A percentile compares a stretch with the other conserved stretches of the same genome.
phyloP scores from a whole-genome alignment of 2,329 filamentous ascomycete genomes.

The Aspergillus puulaauensis region DNA sequence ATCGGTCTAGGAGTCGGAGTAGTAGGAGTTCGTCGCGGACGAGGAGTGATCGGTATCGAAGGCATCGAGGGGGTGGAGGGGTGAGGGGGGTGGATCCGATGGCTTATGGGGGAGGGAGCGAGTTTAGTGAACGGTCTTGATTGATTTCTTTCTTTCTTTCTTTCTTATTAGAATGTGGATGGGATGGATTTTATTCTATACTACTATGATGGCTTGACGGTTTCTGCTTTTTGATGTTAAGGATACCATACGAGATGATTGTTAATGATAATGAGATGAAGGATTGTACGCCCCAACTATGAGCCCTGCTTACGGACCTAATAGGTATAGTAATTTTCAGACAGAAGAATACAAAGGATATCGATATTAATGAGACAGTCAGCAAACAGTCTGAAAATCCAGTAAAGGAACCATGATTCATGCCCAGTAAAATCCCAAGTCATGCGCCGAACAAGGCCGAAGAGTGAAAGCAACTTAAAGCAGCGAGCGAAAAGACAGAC shows the following conservation, averaged over 20 bases:
- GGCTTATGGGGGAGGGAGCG: conserved; percentile 36
- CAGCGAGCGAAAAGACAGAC: background rate
- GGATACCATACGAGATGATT: background rate
- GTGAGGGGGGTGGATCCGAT: conserved; percentile 46
- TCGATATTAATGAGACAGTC: background rate
- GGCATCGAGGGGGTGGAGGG: conserved; percentile 26
- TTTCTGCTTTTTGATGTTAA: background rate
- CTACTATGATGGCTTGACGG: too few relatives aligned
- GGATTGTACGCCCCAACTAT: background rate
- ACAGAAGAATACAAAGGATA: background rate
- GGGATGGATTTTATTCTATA: background rate
- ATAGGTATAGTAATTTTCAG: background rate
- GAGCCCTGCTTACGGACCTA: background rate
- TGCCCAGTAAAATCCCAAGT: conserved; percentile 1
- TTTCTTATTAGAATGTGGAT: background rate
- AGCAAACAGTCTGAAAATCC: background rate
- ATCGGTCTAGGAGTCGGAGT: conserved; percentile 19
- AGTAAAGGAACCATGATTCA: background rate
- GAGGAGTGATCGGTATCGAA: conserved; percentile 24
- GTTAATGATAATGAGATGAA: conserved; percentile 1
- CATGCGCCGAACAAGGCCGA: background rate
- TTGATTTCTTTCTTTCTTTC: background rate
- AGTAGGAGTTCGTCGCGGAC: conserved; percentile 52
- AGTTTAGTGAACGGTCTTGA: conserved; percentile 11
- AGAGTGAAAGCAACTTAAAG: background rate